Evolutionary conservation across 768 basidiomycete species (phyloP).

Genomic region (Kockovaella imperatae): DNA sequence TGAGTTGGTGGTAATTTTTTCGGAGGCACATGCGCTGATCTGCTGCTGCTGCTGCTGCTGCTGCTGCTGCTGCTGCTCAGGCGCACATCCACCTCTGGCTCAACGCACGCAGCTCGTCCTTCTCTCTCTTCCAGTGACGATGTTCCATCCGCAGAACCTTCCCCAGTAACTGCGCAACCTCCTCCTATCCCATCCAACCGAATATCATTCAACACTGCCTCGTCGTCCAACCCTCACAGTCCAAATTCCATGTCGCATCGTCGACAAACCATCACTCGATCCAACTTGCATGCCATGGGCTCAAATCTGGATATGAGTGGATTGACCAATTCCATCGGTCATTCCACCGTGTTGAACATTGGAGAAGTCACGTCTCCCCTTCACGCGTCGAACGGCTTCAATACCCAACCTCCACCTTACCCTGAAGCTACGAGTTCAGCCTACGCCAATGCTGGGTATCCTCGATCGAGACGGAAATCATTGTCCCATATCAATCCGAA

Average conservation of each 20-base stretch:
- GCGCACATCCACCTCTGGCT: not conserved
- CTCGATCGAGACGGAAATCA: conserved; percentile 20
- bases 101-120: conserved; percentile 12
- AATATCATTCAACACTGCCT: not conserved
- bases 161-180: not conserved
- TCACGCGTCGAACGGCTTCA: conserved; percentile 1
- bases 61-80: not conserved
- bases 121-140: conserved; percentile 13
- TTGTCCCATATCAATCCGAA: conserved; percentile 7
- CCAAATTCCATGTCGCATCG: conserved; percentile 3
- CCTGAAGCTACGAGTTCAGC: not conserved
- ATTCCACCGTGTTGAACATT: conserved; percentile 1
- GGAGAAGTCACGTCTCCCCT: conserved; percentile 3
- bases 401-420: conserved; percentile 3
- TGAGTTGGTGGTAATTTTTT: conserved; percentile 6
- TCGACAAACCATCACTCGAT: conserved; percentile 7
- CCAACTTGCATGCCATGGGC: conserved; percentile 16
- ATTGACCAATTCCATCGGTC: conserved; percentile 6
- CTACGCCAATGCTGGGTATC: conserved; percentile 8
- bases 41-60: not conserved
- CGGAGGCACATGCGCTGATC: conserved; percentile 3
- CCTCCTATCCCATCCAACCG: not conserved
- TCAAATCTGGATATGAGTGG: conserved; percentile 18
- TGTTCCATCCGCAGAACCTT: not conserved
- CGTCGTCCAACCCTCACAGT: no score